Evolutionary conservation across 2,329 filamentous ascomycete species (phyloP).

Genomic region (Ilyonectria robusta): DNA sequence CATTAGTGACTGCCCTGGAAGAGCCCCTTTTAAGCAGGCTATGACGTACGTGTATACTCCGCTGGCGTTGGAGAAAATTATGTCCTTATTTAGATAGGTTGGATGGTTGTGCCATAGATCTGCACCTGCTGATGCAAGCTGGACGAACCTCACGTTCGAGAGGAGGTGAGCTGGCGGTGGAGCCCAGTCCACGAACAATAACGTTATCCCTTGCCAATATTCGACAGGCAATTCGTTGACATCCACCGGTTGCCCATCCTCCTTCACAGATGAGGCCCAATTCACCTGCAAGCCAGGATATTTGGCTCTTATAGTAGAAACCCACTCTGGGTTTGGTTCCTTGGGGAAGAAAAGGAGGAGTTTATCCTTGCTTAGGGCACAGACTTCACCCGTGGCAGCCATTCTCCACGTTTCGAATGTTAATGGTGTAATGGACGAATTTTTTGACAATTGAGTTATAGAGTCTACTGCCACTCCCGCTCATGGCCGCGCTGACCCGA

Average conservation of each 20-base stretch:
- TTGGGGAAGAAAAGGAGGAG: background rate
- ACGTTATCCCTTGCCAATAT: background rate
- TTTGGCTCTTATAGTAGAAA: background rate
- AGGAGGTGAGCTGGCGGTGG: background rate
- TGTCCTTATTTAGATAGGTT: background rate
- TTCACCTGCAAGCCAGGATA: constrained; percentile 1
- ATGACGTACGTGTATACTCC: constrained; percentile 4
- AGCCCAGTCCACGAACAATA: constrained; percentile 1
- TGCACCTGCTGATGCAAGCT: constrained; percentile 3
- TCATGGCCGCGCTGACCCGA: background rate
- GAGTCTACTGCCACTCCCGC: too few species aligned
- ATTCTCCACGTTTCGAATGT: background rate
- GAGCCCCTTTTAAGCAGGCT: too few species aligned
- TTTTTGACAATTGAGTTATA: background rate
- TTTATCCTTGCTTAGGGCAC: background rate
- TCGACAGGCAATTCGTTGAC: background rate
- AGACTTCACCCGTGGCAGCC: background rate
- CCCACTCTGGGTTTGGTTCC: background rate
- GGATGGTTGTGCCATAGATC: background rate
- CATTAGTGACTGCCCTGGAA: background rate
- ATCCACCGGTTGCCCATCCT: background rate
- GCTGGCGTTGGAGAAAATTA: background rate
- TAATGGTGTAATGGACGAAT: background rate
- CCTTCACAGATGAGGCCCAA: background rate
- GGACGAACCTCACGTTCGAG: background rate